Evolutionary conservation across 2,329 filamentous ascomycete species (phyloP).

Genomic region (Hypomyces perniciosus): DNA sequence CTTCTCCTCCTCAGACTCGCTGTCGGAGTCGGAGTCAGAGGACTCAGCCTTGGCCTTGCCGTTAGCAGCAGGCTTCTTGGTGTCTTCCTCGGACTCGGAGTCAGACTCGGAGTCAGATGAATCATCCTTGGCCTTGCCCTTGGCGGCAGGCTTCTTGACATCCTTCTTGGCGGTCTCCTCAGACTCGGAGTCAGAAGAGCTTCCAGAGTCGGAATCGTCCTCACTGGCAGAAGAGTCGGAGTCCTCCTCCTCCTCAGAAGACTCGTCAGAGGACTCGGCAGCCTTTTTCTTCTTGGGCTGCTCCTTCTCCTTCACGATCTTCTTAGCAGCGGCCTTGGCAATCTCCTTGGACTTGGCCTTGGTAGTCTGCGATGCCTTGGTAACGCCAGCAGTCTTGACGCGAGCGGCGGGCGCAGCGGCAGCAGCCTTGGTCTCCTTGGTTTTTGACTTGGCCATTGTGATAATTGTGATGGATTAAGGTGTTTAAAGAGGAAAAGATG

Average conservation of each 20-base stretch:
- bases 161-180: slow-evolving; percentile 30
- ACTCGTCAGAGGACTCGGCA: slow-evolving; percentile 34
- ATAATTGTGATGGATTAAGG: slow-evolving; percentile 16
- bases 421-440: slow-evolving; percentile 49
- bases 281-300: slow-evolving; percentile 45
- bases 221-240: slow-evolving; percentile 33
- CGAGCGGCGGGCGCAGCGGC: slow-evolving; percentile 39
- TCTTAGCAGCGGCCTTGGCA: slow-evolving; percentile 55
- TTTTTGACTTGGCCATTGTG: slow-evolving; percentile 63
- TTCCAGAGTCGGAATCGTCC: slow-evolving; percentile 26
- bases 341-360: slow-evolving; percentile 63
- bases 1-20: slow-evolving; percentile 29
- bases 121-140: slow-evolving; percentile 21
- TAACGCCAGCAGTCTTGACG: slow-evolving; percentile 62
- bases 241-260: slow-evolving; percentile 28
- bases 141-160: slow-evolving; percentile 31
- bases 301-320: slow-evolving; percentile 38
- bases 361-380: slow-evolving; percentile 60
- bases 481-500: neutral
- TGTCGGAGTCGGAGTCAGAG: slow-evolving; percentile 28
- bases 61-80: slow-evolving; percentile 30
- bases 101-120: slow-evolving; percentile 26
- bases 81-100: slow-evolving; percentile 36
- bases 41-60: slow-evolving; percentile 25
- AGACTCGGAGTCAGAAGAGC: slow-evolving; percentile 27